Percentiles rank a stretch among this genome's conserved stretches.
These are phyloP conservation scores for Aspergillus neotritici DNA, from an alignment of 2,329 filamentous ascomycete genomes.

Conservation along the genomic window DNA sequence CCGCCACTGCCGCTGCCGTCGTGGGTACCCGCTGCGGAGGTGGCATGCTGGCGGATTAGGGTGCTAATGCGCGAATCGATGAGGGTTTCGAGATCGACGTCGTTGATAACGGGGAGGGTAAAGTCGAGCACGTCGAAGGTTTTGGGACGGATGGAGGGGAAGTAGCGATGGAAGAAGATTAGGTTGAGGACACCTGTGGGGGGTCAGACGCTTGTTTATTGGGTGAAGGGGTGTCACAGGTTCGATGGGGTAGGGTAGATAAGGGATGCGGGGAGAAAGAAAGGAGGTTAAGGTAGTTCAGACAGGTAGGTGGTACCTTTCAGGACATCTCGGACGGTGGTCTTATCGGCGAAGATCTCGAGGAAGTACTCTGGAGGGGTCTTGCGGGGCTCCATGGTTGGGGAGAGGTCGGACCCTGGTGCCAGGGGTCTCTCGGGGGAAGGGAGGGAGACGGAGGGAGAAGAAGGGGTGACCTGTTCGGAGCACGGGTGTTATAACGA, in stretches of 20 bases:
- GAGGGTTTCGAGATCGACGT: slow-evolving; percentile 84
- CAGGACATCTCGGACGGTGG: slow-evolving; percentile 84
- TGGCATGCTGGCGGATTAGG: slow-evolving; percentile 69
- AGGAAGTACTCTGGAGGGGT: slow-evolving; percentile 82
- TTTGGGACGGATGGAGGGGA: slow-evolving; percentile 74
- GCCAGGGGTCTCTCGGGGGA: slow-evolving; percentile 2
- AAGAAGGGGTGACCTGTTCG: background rate
- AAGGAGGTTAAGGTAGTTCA: background rate
- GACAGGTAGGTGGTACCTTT: slow-evolving; percentile 57
- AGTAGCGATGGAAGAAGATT: slow-evolving; percentile 98
- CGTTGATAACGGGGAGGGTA: slow-evolving; percentile 80
- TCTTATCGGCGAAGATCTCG: slow-evolving; percentile 87
- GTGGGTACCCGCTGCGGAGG: slow-evolving; percentile 51
- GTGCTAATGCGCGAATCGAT: slow-evolving; percentile 81
- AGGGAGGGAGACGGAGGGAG: slow-evolving; percentile 2
- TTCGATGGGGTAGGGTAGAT: background rate
- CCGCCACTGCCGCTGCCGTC: slow-evolving; percentile 30
- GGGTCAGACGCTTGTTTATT: background rate
- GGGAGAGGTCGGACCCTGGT: slow-evolving; percentile 3
- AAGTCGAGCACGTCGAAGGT: slow-evolving; percentile 87
- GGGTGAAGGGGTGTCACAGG: no score
- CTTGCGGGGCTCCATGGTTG: slow-evolving; percentile 56
- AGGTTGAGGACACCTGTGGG: slow-evolving; percentile 78
- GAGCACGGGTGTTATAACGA: background rate
- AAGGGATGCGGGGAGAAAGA: background rate